These are phyloP conservation scores for Brassica nigra DNA, from an alignment of 345 rosid genomes.

Conservation along the genomic window DNA sequence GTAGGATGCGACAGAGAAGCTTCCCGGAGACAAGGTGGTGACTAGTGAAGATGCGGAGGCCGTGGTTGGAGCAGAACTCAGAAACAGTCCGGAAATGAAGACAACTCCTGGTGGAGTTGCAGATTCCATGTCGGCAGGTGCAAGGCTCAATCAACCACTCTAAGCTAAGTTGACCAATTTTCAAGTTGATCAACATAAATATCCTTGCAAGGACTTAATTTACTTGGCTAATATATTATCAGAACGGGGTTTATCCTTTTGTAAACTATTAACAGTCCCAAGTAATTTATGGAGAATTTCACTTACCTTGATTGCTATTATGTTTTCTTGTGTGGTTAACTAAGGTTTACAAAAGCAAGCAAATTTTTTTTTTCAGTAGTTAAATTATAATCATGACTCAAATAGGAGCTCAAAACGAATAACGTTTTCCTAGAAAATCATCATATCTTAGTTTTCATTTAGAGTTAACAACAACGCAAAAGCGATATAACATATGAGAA, in stretches of 20 bases:
- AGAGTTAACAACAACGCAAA: not conserved
- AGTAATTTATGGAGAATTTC: not conserved
- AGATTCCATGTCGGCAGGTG: constrained; percentile 54
- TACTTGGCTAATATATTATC: not conserved
- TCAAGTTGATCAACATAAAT: not conserved
- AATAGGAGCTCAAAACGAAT: not conserved
- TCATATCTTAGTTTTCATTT: not conserved
- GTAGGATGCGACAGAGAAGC: constrained; percentile 51
- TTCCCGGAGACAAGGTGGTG: constrained; percentile 50
- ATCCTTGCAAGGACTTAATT: not conserved
- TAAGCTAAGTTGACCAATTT: not conserved
- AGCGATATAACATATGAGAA: not conserved
- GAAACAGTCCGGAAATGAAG: constrained; percentile 44
- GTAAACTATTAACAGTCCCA: not conserved
- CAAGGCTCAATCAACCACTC: constrained; percentile 50
- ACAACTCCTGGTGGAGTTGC: constrained; percentile 61
- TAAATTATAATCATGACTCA: not conserved
- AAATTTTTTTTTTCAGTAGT: not conserved
- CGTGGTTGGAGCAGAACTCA: constrained; percentile 53
- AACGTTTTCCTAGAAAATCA: not conserved
- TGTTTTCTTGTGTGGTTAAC: not conserved
- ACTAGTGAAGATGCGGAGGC: constrained; percentile 57
- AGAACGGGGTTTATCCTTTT: not conserved
- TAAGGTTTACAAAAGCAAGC: not conserved
- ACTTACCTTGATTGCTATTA: not conserved